Percentiles rank a stretch among this genome's conserved stretches.
Evolutionary conservation across 176 grass and related monocot species (phyloP).

Genomic region (Phoenix roebelenii): DNA sequence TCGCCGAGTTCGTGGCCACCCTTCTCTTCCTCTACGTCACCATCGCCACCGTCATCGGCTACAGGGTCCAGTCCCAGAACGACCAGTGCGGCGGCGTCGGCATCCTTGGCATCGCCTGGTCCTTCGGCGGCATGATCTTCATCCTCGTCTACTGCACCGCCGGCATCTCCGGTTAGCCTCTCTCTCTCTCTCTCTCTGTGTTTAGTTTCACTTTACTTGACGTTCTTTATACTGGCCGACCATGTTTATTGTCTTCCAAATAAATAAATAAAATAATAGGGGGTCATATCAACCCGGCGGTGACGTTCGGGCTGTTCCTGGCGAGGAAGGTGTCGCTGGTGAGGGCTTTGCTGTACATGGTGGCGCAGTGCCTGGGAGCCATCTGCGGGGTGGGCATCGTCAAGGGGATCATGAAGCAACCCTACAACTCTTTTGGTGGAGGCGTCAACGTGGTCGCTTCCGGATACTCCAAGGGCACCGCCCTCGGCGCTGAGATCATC

Average conservation of each 20-base stretch:
- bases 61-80: conserved; percentile 26
- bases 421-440: conserved; percentile 18
- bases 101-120: conserved; percentile 38
- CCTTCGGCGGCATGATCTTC: conserved; percentile 36
- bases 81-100: conserved; percentile 28
- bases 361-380: conserved; percentile 38
- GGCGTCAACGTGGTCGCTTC: conserved; percentile 17
- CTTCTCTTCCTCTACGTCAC: conserved; percentile 44
- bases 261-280: conserved; percentile 1
- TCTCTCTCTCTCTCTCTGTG: no score
- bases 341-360: conserved; percentile 26
- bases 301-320: conserved; percentile 37
- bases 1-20: conserved; percentile 43
- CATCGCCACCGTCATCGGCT: conserved; percentile 28
- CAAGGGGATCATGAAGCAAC: conserved; percentile 17
- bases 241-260: no score
- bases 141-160: conserved; percentile 34
- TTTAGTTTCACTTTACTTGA: no score
- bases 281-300: conserved; percentile 48
- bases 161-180: conserved; percentile 25
- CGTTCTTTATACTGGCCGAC: no score
- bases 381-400: conserved; percentile 40
- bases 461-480: conserved; percentile 24
- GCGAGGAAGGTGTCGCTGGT: conserved; percentile 33
- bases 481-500: conserved; percentile 29